A percentile compares a stretch with the other conserved stretches of the same genome.
Conservation (phyloP, 2,329 filamentous ascomycete genomes). For the Cryphonectria carpinicola region DNA sequence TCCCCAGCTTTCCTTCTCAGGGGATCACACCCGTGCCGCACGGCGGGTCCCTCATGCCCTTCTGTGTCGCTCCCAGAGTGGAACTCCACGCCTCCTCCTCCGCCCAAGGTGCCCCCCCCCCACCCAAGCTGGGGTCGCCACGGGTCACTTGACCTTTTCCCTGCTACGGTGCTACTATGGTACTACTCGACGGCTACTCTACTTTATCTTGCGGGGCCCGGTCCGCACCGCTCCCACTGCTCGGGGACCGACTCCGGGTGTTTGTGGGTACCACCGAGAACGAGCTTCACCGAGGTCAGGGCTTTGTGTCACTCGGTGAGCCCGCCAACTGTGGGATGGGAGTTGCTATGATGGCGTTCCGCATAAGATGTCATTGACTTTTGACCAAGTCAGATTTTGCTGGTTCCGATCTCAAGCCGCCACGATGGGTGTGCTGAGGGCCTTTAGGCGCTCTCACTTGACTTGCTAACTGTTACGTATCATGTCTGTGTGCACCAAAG, state of each 20-base stretch:
- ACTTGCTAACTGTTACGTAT: neutral
- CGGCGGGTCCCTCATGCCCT: neutral
- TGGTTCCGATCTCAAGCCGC: neutral
- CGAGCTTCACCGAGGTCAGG: constrained; percentile 5
- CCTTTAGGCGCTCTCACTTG: neutral
- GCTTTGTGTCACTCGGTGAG: neutral
- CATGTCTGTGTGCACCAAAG: neutral
- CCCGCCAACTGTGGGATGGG: neutral
- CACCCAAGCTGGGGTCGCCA: neutral
- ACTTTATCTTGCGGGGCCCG: constrained; percentile 13
- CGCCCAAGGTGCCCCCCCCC: neutral
- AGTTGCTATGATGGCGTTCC: neutral
- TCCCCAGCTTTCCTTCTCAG: constrained; percentile 5
- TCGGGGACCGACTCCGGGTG: constrained; percentile 1
- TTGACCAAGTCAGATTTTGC: neutral
- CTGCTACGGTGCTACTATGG: neutral
- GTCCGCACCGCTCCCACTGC: constrained; percentile 5
- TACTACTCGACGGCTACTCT: neutral
- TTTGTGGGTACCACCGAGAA: neutral
- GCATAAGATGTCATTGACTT: neutral
- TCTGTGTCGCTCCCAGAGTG: neutral
- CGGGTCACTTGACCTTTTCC: neutral
- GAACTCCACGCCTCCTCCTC: neutral
- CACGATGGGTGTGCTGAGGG: neutral
- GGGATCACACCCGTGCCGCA: neutral